Conservation (phyloP, 2,329 filamentous ascomycete species). For the Zasmidium cellare region DNA sequence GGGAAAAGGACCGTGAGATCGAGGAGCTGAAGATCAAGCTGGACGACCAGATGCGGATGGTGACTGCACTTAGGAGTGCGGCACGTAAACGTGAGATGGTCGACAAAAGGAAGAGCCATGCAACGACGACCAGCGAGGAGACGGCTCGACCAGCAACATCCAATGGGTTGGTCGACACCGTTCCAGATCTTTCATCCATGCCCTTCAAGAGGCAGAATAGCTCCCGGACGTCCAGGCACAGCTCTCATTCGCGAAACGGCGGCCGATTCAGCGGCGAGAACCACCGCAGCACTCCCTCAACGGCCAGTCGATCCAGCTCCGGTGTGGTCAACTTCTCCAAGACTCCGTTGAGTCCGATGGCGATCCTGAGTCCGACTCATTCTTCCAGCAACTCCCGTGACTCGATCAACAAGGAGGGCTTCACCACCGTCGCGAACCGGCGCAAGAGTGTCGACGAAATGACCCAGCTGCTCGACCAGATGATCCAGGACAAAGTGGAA, state of each 20-base stretch:
- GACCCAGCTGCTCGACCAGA: conserved; percentile 90
- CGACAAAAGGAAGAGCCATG: conserved; percentile 25
- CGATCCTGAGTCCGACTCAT: conserved; percentile 26
- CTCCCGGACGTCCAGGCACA: conserved; percentile 25
- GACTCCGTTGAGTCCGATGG: conserved; percentile 32
- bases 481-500: conserved; percentile 88
- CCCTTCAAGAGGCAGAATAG: conserved; percentile 18
- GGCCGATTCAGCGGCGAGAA: conserved; percentile 1
- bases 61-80: conserved; percentile 79
- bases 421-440: conserved; percentile 16
- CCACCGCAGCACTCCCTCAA: conserved; percentile 29
- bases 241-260: conserved; percentile 8
- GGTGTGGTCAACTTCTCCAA: conserved; percentile 30
- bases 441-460: conserved; percentile 81
- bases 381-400: conserved; percentile 20
- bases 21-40: conserved; percentile 83
- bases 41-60: conserved; percentile 94
- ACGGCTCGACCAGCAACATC: conserved; percentile 18
- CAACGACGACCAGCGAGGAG: conserved; percentile 22
- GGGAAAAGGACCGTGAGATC: conserved; percentile 91
- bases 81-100: conserved; percentile 77
- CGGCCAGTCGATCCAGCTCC: conserved; percentile 26
- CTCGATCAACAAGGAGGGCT: conserved; percentile 9
- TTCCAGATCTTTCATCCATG: conserved; percentile 21
- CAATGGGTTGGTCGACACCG: conserved; percentile 16